These are phyloP conservation scores for Elymus sibiricus DNA, from an alignment of 176 grass and related monocot genomes.

Conservation along the genomic window DNA sequence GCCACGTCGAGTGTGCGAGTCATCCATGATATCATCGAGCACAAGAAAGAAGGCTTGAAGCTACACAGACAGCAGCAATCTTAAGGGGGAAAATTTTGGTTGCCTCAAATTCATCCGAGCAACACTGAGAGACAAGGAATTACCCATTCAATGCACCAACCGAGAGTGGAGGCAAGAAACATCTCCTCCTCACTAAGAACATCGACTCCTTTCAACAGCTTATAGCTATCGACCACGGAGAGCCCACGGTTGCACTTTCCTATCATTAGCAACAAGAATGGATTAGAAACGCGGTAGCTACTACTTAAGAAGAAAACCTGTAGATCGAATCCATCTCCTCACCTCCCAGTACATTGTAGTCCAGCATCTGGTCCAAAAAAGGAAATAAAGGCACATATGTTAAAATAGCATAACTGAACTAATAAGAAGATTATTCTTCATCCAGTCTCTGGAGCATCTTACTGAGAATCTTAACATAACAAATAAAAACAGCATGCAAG, in stretches of 20 bases:
- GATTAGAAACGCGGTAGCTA: background rate
- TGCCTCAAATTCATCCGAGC: background rate
- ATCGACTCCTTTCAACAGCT: constrained; percentile 61
- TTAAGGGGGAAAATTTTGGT: constrained; percentile 23
- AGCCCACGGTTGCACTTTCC: constrained; percentile 83
- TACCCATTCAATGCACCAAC: constrained; percentile 99
- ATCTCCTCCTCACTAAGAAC: constrained; percentile 61
- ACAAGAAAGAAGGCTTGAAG: constrained; percentile 99
- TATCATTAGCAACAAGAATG: constrained; percentile 4
- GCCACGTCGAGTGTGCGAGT: constrained; percentile 76
- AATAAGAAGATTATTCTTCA: background rate
- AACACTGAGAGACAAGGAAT: background rate
- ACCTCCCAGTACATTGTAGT: constrained; percentile 80
- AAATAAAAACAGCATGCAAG: background rate
- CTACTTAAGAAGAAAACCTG: background rate
- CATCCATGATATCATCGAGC: constrained; percentile 98
- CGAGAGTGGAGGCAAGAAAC: constrained; percentile 73
- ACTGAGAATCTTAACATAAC: background rate
- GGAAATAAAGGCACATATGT: background rate
- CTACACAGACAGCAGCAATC: constrained; percentile 33
- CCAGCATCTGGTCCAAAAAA: constrained; percentile 55
- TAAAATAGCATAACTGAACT: background rate
- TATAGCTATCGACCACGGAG: constrained; percentile 87
- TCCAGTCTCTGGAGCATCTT: background rate
- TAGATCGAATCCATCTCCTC: background rate